Conservation (phyloP, 805 yeast genomes). For the Sugiyamaella valdiviana region DNA sequence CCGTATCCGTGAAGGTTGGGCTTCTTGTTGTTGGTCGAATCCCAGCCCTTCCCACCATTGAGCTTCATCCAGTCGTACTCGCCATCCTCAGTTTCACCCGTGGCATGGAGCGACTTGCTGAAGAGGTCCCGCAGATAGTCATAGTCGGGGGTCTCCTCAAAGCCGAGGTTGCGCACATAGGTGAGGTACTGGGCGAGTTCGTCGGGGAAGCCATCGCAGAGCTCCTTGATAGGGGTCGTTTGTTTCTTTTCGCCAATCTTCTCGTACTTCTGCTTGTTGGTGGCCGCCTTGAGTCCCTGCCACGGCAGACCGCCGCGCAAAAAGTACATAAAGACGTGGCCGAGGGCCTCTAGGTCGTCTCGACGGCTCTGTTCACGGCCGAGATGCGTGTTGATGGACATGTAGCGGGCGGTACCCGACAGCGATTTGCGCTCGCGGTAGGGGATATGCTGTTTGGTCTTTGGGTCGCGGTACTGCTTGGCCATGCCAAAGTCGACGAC, state of each 20-base stretch:
- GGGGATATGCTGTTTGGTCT: slow-evolving; percentile 91
- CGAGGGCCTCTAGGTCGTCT: slow-evolving; percentile 93
- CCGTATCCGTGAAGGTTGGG: slow-evolving; percentile 96
- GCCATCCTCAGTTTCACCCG: slow-evolving; percentile 70
- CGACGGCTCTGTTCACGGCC: slow-evolving; percentile 96
- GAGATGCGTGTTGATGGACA: slow-evolving; percentile 94
- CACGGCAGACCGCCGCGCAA: slow-evolving; percentile 92
- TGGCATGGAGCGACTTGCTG: slow-evolving; percentile 67
- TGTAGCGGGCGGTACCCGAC: slow-evolving; percentile 97
- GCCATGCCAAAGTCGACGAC: slow-evolving; percentile 99
- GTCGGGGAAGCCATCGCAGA: slow-evolving; percentile 83
- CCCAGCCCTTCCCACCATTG: slow-evolving; percentile 96
- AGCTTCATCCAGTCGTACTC: slow-evolving; percentile 98
- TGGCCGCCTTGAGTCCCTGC: slow-evolving; percentile 98
- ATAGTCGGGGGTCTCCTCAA: slow-evolving; percentile 93
- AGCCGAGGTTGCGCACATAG: slow-evolving; percentile 78
- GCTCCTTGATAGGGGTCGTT: slow-evolving; percentile 75
- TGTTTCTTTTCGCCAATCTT: slow-evolving; percentile 96
- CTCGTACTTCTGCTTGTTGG: slow-evolving; percentile 95
- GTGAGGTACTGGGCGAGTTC: slow-evolving; percentile 91
- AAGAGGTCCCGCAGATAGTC: slow-evolving; percentile 74
- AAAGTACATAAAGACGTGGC: slow-evolving; percentile 94
- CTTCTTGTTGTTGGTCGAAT: slow-evolving; percentile 77
- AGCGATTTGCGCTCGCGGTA: slow-evolving; percentile 92
- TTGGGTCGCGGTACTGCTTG: slow-evolving; percentile 93